Conservation (phyloP, 2,329 filamentous ascomycete species). For the Fusarium ambrosium region DNA sequence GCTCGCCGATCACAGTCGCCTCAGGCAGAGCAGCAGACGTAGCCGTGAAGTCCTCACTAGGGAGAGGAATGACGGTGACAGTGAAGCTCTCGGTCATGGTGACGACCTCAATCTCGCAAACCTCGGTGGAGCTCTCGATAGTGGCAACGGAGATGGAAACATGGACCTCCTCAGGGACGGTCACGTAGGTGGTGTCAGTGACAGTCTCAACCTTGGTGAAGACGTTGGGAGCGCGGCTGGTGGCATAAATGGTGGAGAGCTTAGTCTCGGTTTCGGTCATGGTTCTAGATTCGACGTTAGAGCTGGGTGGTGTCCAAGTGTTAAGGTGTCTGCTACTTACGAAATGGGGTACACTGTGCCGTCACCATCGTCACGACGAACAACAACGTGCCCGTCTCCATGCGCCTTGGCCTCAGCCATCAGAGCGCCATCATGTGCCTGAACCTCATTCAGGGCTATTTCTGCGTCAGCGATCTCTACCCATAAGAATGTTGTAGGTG, state of each 20-base stretch:
- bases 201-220: constrained; percentile 42
- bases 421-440: neutral
- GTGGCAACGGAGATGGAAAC: constrained; percentile 43
- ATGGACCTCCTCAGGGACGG: constrained; percentile 44
- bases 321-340: constrained; percentile 43
- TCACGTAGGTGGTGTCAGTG: constrained; percentile 49
- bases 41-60: constrained; percentile 23
- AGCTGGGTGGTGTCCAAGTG: neutral
- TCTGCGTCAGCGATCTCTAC: constrained; percentile 16
- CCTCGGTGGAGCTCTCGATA: constrained; percentile 40
- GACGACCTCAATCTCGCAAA: constrained; percentile 39
- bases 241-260: constrained; percentile 51
- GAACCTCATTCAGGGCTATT: constrained; percentile 12
- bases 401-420: neutral
- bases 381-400: constrained; percentile 3
- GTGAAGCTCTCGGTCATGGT: constrained; percentile 48
- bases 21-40: constrained; percentile 40
- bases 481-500: neutral
- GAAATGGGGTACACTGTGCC: constrained; percentile 51
- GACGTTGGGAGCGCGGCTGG: constrained; percentile 37
- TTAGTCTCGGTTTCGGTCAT: constrained; percentile 53
- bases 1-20: constrained; percentile 46
- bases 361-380: constrained; percentile 30
- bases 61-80: constrained; percentile 45
- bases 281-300: constrained; percentile 45